These are phyloP conservation scores for Eucalyptus erythrocorys DNA, from an alignment of 345 rosid species.

Conservation along the genomic window DNA sequence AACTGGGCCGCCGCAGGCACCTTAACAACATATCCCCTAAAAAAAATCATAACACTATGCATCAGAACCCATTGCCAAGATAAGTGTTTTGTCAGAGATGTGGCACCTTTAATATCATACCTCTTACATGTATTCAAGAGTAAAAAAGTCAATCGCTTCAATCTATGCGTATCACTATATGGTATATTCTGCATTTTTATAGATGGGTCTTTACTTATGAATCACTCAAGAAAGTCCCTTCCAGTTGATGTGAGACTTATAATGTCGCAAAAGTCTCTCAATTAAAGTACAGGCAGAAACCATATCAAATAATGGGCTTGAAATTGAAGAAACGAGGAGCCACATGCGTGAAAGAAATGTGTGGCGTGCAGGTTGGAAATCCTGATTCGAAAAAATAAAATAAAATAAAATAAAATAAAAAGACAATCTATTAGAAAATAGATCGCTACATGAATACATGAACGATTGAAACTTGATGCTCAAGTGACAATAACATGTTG, in stretches of 20 bases:
- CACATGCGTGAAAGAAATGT: neutral
- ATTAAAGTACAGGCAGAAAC: neutral
- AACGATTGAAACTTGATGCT: neutral
- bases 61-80: neutral
- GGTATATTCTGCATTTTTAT: neutral
- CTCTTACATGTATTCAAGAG: neutral
- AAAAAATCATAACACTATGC: neutral
- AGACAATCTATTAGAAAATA: neutral
- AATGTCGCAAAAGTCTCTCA: neutral
- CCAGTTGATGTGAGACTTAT: neutral
- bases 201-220: neutral
- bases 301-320: neutral
- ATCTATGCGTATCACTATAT: neutral
- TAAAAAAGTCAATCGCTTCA: neutral
- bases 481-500: neutral
- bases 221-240: neutral
- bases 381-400: neutral
- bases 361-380: neutral
- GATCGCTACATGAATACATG: neutral
- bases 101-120: neutral
- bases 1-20: no score
- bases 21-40: neutral
- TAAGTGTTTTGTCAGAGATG: neutral
- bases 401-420: accelerated
- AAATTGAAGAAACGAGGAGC: neutral